Evolutionary conservation across 495 filamentous ascomycete genomes (phyloP), one percentile per base, ranked within the genome.

Genomic region (Aspergillus taichungensis): DNA sequence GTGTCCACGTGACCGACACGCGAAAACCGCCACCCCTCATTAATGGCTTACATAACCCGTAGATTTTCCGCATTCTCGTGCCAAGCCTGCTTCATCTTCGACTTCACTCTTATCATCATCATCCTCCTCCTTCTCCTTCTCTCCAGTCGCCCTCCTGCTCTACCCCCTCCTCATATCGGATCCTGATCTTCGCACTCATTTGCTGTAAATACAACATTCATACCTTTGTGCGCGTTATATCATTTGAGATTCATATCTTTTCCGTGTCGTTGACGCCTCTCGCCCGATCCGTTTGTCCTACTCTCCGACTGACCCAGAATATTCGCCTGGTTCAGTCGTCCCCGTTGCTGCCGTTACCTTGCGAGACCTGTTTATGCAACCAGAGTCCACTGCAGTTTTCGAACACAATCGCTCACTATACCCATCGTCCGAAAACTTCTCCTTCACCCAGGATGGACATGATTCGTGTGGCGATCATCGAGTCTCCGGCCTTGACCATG

Each of bases 291-390:
- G 18, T 24, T 24, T 24, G 18, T 24, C 18, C 18, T 2, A 24
- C 4, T 8, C 36, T 43, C 52, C 61, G 70, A 64, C 70, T 74
- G 70, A 63, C 46, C 66, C 67, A 67, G 69, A 53, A 40, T 37
- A 39, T 39, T 34, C 46, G 43, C 37, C 69, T 74, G 71, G 85
- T 78, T 88, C 87, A 84, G 87, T 87, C 84, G 64, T 63, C 63
- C 55, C 52, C 46, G 37, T 43, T 51, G 31, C 46, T 40, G 53
- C 57, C 54, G 44, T 52, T 66, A 55, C 64, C 61, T 57, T 48
- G 51, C 50, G 67, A 66, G 64, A 62, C 61, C 68, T 70, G 83
- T 95, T 82, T 94, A 95, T 95, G 89, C 88, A 91, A 81, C 68
- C 83, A 79, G 83, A 84, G 79, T 74, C 75, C 56, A 67, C 73